phyloP scores from a whole-genome alignment of 352 stramenopile genomes.

The Globisporangium spinosum region DNA sequence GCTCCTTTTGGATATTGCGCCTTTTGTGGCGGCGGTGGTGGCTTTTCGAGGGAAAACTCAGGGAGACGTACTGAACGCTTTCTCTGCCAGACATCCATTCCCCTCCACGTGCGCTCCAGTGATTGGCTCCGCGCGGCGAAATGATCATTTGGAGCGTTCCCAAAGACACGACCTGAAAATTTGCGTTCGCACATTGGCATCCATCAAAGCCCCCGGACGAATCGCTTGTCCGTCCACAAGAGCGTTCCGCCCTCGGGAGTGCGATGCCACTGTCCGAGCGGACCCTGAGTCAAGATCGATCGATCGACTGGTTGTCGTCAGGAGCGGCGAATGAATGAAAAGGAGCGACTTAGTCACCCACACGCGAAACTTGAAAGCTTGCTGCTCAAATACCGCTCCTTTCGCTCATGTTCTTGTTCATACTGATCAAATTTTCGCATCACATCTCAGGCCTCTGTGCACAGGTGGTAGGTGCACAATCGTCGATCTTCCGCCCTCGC shows the following conservation, averaged over 20 bases:
- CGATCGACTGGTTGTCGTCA: not conserved
- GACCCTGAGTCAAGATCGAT: not conserved
- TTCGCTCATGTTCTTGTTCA: not conserved
- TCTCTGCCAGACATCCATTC: not conserved
- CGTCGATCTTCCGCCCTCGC: not conserved
- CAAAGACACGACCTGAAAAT: not conserved
- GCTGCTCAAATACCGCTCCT: not conserved
- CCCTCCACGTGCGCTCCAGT: not conserved
- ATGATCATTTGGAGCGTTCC: slow-evolving; percentile 3
- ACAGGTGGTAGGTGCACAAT: not conserved
- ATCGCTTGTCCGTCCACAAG: not conserved
- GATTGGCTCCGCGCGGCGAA: slow-evolving; percentile 12
- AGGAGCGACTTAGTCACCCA: not conserved
- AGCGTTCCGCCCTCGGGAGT: not conserved
- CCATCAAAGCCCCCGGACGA: not conserved
- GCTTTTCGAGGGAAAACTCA: not conserved
- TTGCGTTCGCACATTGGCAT: not conserved
- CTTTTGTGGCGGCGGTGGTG: not conserved
- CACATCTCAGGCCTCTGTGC: not conserved
- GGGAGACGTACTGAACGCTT: not conserved
- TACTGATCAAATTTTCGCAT: not conserved
- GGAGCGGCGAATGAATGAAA: not conserved
- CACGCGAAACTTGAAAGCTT: not conserved
- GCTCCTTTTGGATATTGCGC: not conserved
- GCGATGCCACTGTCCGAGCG: not conserved